Base-by-base conservation (phyloP, 169 alveolate genomes). In the Plasmodium reichenowi region DNA sequence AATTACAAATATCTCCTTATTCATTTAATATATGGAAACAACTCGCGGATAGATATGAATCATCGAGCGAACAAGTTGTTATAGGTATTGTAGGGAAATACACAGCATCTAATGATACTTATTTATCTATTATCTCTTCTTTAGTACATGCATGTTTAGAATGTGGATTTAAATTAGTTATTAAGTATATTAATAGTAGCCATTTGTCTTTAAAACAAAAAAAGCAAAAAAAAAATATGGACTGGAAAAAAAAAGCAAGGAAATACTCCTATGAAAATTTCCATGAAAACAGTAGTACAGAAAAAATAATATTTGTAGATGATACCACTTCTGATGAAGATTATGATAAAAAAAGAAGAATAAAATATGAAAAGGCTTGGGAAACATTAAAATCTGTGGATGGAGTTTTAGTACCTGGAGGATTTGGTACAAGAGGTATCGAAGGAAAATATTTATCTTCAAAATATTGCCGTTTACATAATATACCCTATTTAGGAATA, bases 321-420 rank as follows among this genome's bases (percentile, higher is more conserved):
- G 89, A 92, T 20, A 92, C 86, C 12, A 88, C 92, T 38, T 70
- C 93, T 7, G 95, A 93, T 50, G 88, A 71, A 62, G 91, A 66
- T 38, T 59, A 78, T 62, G 93, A 86, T 32, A 72, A 72, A 66
- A 86, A 72, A 56, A 72, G 87, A 72, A 70, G 59, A 71, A 71
- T 50, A 26, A 58, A 75, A 32, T 92, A 93, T 71, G 93, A 88
- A 13, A 64, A 64, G 26, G 95, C 95, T 1, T 94, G 97, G 97
- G 93, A 83, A 38, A 83, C 92, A 15, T 78, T 97, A 43, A 83
- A 88, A 88, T 74, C 89, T 0, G 95, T 93, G 10, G 95, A 96
- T 45, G 99, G 99, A 1, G 97, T 98, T 47, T 95, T 98, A 45
- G 97, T 97, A 20, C 99, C 99, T 4, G 99, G 97, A 6, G 99